Evolutionary conservation across 495 filamentous ascomycete species (phyloP).

Genomic region (Podospora tetraspora): DNA sequence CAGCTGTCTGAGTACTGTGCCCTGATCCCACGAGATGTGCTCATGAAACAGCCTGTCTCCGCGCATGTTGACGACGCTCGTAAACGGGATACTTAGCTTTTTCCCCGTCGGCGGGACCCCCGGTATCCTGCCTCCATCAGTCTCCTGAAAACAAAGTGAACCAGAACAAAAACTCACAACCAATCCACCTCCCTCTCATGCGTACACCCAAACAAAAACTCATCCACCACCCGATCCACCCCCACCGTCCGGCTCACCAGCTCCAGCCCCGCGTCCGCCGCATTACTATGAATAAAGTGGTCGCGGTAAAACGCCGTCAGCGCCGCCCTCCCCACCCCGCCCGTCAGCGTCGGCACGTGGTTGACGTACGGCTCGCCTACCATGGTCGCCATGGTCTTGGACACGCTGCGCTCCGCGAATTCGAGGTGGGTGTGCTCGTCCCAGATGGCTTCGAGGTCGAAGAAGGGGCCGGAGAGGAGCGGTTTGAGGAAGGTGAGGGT

Average conservation of each 20-base stretch:
- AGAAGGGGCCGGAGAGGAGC: conserved; percentile 47
- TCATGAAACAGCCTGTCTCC: conserved; percentile 73
- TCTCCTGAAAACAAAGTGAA: neutral
- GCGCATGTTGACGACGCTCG: conserved; percentile 68
- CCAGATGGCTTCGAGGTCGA: conserved; percentile 58
- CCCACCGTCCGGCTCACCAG: conserved; percentile 67
- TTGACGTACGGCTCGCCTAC: conserved; percentile 56
- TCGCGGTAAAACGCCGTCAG: conserved; percentile 69
- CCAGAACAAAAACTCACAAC: conserved; percentile 52
- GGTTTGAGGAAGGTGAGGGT: conserved; percentile 48
- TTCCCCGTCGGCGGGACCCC: conserved; percentile 66
- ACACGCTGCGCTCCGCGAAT: conserved; percentile 49
- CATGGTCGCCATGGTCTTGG: conserved; percentile 56
- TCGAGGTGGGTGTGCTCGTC: conserved; percentile 53
- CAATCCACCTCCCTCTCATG: conserved; percentile 70
- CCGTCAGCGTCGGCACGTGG: conserved; percentile 57
- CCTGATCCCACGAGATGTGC: conserved; percentile 87
- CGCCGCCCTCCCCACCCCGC: conserved; percentile 63
- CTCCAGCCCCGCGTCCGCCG: conserved; percentile 60
- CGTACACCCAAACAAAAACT: conserved; percentile 57
- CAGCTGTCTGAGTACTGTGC: conserved; percentile 68
- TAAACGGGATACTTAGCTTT: conserved; percentile 63
- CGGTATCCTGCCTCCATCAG: conserved; percentile 45
- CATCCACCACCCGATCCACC: conserved; percentile 52
- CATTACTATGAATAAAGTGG: conserved; percentile 67